Percentiles rank a stretch among this genome's conserved stretches.
Evolutionary conservation across 192 early-diverging fungal species (phyloP).

Genomic region (Powellomyces hirtus): DNA sequence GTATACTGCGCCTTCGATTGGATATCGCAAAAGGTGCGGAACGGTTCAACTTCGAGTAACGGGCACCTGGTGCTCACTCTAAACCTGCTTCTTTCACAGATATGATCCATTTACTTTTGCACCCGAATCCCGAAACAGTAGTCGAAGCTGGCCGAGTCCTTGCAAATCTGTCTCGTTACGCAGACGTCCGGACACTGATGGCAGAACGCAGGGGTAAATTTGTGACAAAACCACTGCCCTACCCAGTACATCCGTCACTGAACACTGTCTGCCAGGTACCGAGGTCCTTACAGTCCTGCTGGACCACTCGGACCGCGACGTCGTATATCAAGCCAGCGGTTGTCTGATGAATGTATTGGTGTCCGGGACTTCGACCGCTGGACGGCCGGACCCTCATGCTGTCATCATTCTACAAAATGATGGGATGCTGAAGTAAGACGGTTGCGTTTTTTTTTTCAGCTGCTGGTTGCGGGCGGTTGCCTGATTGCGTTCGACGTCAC

Average conservation of each 20-base stretch:
- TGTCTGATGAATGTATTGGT: constrained; percentile 39
- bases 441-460: not conserved
- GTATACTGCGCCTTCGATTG: constrained; percentile 12
- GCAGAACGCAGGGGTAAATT: constrained; percentile 2
- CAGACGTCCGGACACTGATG: constrained; percentile 15
- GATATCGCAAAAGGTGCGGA: constrained; percentile 36
- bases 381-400: not conserved
- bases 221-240: not conserved
- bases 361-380: not conserved
- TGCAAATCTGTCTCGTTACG: constrained; percentile 36
- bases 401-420: constrained; percentile 12
- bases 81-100: constrained; percentile 10
- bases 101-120: constrained; percentile 37
- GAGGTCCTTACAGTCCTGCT: constrained; percentile 42
- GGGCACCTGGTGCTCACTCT: not conserved
- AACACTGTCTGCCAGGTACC: constrained; percentile 21
- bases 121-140: constrained; percentile 40
- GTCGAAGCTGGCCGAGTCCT: constrained; percentile 37
- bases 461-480: not conserved
- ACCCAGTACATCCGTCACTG: not conserved
- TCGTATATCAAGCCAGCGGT: constrained; percentile 40
- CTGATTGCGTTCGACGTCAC: too few relatives aligned
- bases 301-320: constrained; percentile 31
- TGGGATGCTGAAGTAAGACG: constrained; percentile 21
- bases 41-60: not conserved